Base-by-base conservation (phyloP, 495 filamentous ascomycete genomes). In the Cladorrhinum samala region DNA sequence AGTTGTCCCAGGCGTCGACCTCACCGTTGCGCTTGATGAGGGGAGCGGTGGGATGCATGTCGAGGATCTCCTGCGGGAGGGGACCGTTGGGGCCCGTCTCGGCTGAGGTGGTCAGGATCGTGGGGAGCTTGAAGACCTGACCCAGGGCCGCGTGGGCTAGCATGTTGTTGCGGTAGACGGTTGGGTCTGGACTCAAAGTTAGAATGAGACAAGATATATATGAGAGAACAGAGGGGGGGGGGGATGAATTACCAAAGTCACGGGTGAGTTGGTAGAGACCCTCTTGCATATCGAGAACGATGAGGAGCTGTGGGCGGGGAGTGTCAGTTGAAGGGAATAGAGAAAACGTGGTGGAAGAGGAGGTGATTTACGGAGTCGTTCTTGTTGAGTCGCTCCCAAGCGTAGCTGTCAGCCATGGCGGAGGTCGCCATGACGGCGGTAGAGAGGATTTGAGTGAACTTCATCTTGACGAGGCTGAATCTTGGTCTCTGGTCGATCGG, bases 1-100 rank as follows among this genome's bases (percentile, higher is more conserved):
- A 46, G 58, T 88, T 89, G 63, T 91, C 87, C 87, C 86, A 91
- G 3, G 87, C 87, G 56, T 91, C 77, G 57, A 90, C 87, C 59
- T 91, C 86, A 30, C 87, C 87, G 49, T 86, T 74, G 33, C 87
- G 82, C 53, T 71, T 74, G 63, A 91, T 80, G 16, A 88, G 67
- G 2, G 84, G 78, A 9, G 84, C 79, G 25, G 78, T 73, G 23
- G 87, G 86, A 61, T 86, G 83, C 80, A 86, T 77, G 3, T 80
- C 73, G 2, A 75, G 56, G 52, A 91, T 86, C 62, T 89, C 87
- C 61, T 84, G 80, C 7, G 85, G 83, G 21, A 90, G 68, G 2
- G 73, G 78, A 9, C 87, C 87, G 64, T 91, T 90, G 41, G 83
- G 83, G 17, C 80, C 77, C 73, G 39, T 49, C n/a, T 3, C 30